These are phyloP conservation scores for Taiozyma onychis DNA, from an alignment of 1,139 yeast species.

Conservation along the genomic window DNA sequence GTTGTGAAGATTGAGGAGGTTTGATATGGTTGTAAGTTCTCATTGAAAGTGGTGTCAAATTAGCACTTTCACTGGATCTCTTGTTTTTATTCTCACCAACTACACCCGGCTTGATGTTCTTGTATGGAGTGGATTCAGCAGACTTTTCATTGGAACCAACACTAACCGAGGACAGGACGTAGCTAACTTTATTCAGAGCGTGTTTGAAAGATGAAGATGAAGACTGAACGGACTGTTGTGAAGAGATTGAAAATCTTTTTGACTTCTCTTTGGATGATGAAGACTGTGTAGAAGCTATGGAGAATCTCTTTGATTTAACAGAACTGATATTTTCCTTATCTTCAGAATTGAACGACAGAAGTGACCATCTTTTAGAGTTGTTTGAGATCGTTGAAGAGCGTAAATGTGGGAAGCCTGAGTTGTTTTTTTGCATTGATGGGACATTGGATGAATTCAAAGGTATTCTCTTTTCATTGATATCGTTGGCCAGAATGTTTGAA, in stretches of 20 bases:
- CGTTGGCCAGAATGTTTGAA: constrained; percentile 6
- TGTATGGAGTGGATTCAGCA: constrained; percentile 19
- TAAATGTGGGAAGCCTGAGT: constrained; percentile 15
- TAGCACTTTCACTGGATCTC: constrained; percentile 7
- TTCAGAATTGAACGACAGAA: constrained; percentile 17
- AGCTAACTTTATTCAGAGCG: constrained; percentile 25
- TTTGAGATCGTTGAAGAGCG: constrained; percentile 18
- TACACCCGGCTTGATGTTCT: constrained; percentile 18
- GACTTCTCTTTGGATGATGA: constrained; percentile 9
- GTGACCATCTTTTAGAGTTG: constrained; percentile 23
- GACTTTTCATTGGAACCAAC: constrained; percentile 19
- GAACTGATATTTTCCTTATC: constrained; percentile 13
- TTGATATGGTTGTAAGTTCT: constrained; percentile 1
- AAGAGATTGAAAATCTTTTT: constrained; percentile 13
- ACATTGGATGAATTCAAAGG: constrained; percentile 9
- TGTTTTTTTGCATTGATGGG: constrained; percentile 17
- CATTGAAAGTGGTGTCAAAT: constrained; percentile 1
- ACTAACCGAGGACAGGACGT: constrained; percentile 23
- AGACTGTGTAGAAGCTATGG: constrained; percentile 18
- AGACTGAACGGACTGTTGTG: constrained; percentile 9
- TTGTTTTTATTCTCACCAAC: constrained; percentile 15
- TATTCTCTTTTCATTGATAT: constrained; percentile 17
- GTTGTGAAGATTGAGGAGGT: not conserved
- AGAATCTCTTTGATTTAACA: constrained; percentile 18
- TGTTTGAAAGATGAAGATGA: constrained; percentile 23